Conservation (phyloP, 129 eudicot species). For the Pittosporum tobira region DNA sequence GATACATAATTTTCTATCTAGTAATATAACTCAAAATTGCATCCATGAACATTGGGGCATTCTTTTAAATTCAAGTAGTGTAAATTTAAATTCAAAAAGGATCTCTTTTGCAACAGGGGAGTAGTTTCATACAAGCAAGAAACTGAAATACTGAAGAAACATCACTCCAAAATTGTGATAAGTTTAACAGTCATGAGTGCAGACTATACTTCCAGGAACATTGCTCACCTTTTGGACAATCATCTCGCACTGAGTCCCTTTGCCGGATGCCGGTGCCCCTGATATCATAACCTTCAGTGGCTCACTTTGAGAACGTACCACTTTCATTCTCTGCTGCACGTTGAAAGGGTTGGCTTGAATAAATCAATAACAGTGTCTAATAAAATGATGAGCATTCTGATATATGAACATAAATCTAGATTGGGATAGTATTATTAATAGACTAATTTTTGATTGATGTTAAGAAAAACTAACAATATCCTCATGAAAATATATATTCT, state of each 20-base stretch:
- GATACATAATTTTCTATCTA: no score
- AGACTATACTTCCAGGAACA: neutral
- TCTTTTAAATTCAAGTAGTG: no score
- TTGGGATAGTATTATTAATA: no score
- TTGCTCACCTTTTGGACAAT: conserved; percentile 58
- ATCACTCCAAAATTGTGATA: neutral
- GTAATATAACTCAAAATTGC: no score
- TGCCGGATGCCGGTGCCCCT: conserved; percentile 96
- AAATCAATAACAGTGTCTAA: no score
- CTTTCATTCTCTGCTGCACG: conserved; percentile 35
- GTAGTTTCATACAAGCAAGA: neutral
- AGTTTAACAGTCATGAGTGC: neutral
- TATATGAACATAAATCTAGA: neutral
- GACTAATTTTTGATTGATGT: no score
- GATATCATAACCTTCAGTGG: conserved; percentile 92
- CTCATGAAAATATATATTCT: no score
- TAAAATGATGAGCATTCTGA: neutral
- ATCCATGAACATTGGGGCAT: no score
- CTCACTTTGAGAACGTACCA: conserved; percentile 48
- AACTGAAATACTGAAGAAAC: neutral
- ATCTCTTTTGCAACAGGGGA: no score
- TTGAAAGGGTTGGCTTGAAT: neutral
- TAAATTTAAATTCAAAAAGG: no score
- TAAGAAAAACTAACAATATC: no score
- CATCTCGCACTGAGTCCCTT: conserved; percentile 95